A percentile compares a stretch with the other conserved stretches of the same genome.
phyloP scores from a whole-genome alignment of 805 yeast species.

The Lipomyces yamadae region DNA sequence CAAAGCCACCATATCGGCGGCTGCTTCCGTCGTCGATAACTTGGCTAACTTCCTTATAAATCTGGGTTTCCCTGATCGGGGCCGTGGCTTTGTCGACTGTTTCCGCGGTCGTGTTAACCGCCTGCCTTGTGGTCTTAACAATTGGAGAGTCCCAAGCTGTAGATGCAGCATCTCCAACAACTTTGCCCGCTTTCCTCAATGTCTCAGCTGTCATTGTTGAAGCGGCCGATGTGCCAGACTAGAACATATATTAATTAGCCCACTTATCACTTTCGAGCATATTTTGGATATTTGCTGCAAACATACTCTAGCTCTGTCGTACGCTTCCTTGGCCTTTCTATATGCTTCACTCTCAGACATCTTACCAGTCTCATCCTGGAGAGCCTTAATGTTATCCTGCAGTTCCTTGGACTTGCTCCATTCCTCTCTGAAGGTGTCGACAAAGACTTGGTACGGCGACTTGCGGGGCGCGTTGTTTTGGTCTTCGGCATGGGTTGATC shows the following conservation, averaged over 20 bases:
- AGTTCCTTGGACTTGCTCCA: conserved; percentile 89
- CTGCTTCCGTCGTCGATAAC: conserved; percentile 92
- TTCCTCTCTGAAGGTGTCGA: conserved; percentile 88
- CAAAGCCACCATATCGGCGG: conserved; percentile 88
- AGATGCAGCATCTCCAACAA: conserved; percentile 84
- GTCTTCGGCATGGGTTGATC: conserved; percentile 20
- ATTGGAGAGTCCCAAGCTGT: conserved; percentile 97
- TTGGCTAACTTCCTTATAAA: conserved; percentile 85
- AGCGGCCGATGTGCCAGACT: conserved; percentile 48
- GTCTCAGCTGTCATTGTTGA: conserved; percentile 71
- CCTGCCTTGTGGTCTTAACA: conserved; percentile 84
- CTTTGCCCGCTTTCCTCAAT: conserved; percentile 87
- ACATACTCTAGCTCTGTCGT: conserved; percentile 71
- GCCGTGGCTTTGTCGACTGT: conserved; percentile 70
- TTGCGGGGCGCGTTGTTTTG: conserved; percentile 44
- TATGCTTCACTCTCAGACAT: conserved; percentile 93
- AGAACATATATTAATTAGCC: not conserved
- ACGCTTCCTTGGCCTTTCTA: conserved; percentile 90
- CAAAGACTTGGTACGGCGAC: conserved; percentile 89
- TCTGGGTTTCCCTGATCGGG: conserved; percentile 89
- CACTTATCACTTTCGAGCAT: not conserved
- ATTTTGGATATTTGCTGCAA: conserved; percentile 40
- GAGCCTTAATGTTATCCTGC: conserved; percentile 89
- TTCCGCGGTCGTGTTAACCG: conserved; percentile 81
- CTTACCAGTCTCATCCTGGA: conserved; percentile 94